Evolutionary conservation across 2,329 filamentous ascomycete species (phyloP).

Genomic region (Exophiala oligosperma): DNA sequence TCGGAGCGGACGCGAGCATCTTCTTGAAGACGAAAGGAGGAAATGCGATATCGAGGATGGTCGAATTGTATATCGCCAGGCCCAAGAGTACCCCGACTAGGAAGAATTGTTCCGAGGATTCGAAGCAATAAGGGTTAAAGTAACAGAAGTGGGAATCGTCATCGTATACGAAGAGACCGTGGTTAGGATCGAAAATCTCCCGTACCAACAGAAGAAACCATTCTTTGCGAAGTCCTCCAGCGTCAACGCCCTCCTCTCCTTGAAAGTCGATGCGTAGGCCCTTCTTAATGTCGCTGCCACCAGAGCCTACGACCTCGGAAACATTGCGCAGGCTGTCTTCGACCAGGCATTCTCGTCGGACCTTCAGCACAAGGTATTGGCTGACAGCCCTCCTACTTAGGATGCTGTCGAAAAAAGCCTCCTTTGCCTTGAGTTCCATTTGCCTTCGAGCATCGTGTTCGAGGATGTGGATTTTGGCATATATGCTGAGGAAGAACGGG

Average conservation of each 20-base stretch:
- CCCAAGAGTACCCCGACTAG: constrained; percentile 85
- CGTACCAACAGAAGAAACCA: constrained; percentile 88
- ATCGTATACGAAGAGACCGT: constrained; percentile 91
- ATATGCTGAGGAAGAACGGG: constrained; percentile 87
- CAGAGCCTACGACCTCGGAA: constrained; percentile 78
- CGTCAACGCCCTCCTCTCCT: constrained; percentile 89
- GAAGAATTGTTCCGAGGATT: constrained; percentile 89
- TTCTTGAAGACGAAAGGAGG: constrained; percentile 90
- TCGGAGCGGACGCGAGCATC: constrained; percentile 74
- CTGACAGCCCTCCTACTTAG: constrained; percentile 71
- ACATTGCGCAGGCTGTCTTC: constrained; percentile 71
- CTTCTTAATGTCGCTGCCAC: constrained; percentile 86
- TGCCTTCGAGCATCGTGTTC: constrained; percentile 85
- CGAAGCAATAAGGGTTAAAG: constrained; percentile 87
- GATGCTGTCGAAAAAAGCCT: constrained; percentile 89
- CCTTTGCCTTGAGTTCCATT: constrained; percentile 84
- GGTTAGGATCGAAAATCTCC: constrained; percentile 87
- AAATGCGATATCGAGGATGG: constrained; percentile 83
- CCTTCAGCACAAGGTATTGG: constrained; percentile 73
- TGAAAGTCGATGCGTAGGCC: constrained; percentile 80
- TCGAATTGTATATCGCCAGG: constrained; percentile 91
- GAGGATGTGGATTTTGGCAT: constrained; percentile 86
- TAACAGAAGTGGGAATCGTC: constrained; percentile 90
- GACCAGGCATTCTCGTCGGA: constrained; percentile 70
- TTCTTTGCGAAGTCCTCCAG: constrained; percentile 85